Base-by-base conservation (phyloP, 305 asterid species). In the Ilex paraguariensis region DNA sequence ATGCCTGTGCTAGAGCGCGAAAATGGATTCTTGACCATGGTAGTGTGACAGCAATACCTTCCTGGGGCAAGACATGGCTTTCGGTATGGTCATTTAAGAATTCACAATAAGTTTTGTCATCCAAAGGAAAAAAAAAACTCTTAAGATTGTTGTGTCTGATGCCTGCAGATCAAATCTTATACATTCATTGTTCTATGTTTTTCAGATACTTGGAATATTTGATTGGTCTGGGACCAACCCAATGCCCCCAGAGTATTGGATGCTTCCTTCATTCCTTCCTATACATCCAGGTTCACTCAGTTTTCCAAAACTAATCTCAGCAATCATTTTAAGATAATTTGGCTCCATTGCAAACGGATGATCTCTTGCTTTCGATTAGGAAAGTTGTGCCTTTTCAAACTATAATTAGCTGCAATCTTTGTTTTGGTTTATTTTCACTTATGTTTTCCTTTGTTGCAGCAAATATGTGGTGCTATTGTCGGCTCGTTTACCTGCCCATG, bases 401-500 rank as follows among this genome's bases (percentile, higher is more conserved):
- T 21, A 21, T 21, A 21, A 21, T 21, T 21, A 21, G 28, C 28
- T 21, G 28, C 1, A 21, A 21, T 21, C 28, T 21, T 21, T 21
- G 28, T 21, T 21, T 21, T 21, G 28, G 28, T 21, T 21, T 21
- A 21, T 21, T 21, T 21, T 21, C 28, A 21, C 28, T 21, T 21
- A 21, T 21, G 28, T 21, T 21, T 21, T 21, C 28, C 28, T 31
- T 57, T 53, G 62, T 36, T 74, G 87, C 90, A 91, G 96, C 87
- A 31, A 88, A 88, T 66, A 91, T 91, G 91, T 88, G 95, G 95
- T 88, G 96, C 74, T 85, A 86, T 65, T 83, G 95, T 49, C 83
- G 98, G 62, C 80, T 85, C 95, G 95, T 83, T 30, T 88, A 88
- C 87, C 83, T 91, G 95, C 96, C 97, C 33, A 90, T 90, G 97